Conservation (phyloP, 2,329 filamentous ascomycete species). For the Thelonectria blattea region DNA sequence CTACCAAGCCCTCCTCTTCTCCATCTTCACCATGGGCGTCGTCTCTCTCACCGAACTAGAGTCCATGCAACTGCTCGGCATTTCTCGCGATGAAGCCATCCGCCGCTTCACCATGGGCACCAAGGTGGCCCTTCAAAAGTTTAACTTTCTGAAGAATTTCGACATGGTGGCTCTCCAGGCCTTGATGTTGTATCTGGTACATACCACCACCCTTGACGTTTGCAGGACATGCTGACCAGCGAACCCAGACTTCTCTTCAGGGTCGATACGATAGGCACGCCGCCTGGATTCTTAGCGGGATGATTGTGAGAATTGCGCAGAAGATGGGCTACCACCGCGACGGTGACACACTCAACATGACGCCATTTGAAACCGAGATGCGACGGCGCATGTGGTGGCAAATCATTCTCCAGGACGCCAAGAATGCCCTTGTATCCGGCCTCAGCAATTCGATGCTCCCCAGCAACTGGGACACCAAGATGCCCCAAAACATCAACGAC, state of each 20-base stretch:
- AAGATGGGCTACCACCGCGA: conserved; percentile 72
- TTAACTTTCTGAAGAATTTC: conserved; percentile 64
- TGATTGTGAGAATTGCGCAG: conserved; percentile 68
- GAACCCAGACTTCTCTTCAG: conserved; percentile 57
- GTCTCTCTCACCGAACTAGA: conserved; percentile 62
- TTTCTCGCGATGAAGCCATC: conserved; percentile 56
- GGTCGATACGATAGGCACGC: conserved; percentile 65
- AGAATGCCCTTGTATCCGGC: conserved; percentile 63
- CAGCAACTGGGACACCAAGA: conserved; percentile 61
- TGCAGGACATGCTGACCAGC: conserved; percentile 15
- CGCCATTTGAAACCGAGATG: conserved; percentile 71
- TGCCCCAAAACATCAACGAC: conserved; percentile 65
- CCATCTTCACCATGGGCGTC: conserved; percentile 68
- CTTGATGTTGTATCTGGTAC: conserved; percentile 62
- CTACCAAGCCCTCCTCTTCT: conserved; percentile 66
- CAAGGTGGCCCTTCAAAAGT: conserved; percentile 55
- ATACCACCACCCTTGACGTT: neutral
- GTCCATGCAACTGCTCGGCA: conserved; percentile 58
- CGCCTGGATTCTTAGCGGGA: conserved; percentile 65
- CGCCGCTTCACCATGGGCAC: conserved; percentile 59
- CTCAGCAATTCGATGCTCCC: conserved; percentile 59
- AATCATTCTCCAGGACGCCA: conserved; percentile 63
- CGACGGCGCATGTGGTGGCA: conserved; percentile 72
- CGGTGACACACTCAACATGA: conserved; percentile 60
- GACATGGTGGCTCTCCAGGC: conserved; percentile 66